Conservation (phyloP, 495 filamentous ascomycete species). For the Daldinia childiae region DNA sequence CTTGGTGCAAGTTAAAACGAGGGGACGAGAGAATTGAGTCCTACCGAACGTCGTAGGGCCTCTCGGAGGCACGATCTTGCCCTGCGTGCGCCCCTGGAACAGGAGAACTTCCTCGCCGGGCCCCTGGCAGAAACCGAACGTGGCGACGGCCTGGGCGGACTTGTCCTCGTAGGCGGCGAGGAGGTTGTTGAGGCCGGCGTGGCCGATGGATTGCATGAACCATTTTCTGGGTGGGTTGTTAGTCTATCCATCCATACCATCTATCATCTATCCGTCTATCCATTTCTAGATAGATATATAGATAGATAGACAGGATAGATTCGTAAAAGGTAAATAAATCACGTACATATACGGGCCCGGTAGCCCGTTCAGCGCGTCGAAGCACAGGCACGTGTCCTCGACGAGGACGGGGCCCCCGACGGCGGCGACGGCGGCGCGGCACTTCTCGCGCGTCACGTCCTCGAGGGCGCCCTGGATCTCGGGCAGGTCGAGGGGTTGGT, state of each 20-base stretch:
- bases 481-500: slow-evolving; percentile 76
- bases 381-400: slow-evolving; percentile 95
- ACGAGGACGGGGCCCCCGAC: slow-evolving; percentile 88
- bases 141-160: slow-evolving; percentile 91
- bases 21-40: slow-evolving; percentile 24
- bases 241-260: too few species aligned
- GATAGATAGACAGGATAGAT: too few species aligned
- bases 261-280: too few species aligned
- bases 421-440: slow-evolving; percentile 74
- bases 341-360: slow-evolving; percentile 99
- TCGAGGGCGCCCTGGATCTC: slow-evolving; percentile 95
- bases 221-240: slow-evolving; percentile 72
- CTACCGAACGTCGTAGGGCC: slow-evolving; percentile 84
- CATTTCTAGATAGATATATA: too few species aligned
- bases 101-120: slow-evolving; percentile 86
- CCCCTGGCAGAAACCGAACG: slow-evolving; percentile 89
- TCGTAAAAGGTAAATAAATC: too few species aligned
- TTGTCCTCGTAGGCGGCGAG: slow-evolving; percentile 91
- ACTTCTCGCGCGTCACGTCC: slow-evolving; percentile 90
- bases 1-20: too few species aligned
- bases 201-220: slow-evolving; percentile 85
- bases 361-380: slow-evolving; percentile 85
- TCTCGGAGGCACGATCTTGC: slow-evolving; percentile 78
- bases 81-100: slow-evolving; percentile 88
- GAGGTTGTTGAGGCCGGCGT: slow-evolving; percentile 86